Conservation (phyloP, 2,329 filamentous ascomycete genomes). For the Paecilomyces fulvus region DNA sequence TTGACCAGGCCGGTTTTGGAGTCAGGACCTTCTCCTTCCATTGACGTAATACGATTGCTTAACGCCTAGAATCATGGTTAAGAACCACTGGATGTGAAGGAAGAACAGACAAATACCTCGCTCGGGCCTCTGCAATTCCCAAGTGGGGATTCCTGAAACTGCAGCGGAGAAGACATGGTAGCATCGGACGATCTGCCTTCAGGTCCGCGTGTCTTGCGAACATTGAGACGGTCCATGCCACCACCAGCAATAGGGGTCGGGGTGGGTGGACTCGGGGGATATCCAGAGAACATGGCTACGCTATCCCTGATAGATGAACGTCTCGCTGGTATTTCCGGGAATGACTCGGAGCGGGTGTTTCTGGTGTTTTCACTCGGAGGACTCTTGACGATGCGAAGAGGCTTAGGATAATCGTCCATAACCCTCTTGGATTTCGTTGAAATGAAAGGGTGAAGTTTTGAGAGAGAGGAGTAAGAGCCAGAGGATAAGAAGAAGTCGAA, state of each 20-base stretch:
- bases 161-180: neutral
- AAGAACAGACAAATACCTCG: neutral
- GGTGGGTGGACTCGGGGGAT: slow-evolving; percentile 12
- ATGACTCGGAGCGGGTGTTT: slow-evolving; percentile 6
- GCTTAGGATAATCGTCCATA: slow-evolving; percentile 32
- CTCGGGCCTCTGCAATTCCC: neutral
- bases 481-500: neutral
- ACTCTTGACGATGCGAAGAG: slow-evolving; percentile 44
- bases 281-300: slow-evolving; percentile 7
- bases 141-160: neutral
- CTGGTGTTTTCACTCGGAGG: slow-evolving; percentile 8
- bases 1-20: slow-evolving; percentile 1
- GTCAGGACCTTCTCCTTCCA: neutral
- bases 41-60: neutral
- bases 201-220: slow-evolving; percentile 12
- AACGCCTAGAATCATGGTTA: neutral
- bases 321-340: slow-evolving; percentile 18
- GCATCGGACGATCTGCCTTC: neutral
- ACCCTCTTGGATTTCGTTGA: neutral
- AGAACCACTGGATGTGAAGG: neutral
- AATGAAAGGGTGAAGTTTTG: slow-evolving; percentile 24
- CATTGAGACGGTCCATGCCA: slow-evolving; percentile 12
- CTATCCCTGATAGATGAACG: slow-evolving; percentile 16
- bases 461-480: slow-evolving; percentile 7
- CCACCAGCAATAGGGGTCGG: slow-evolving; percentile 14